Conservation (phyloP, 1,139 yeast genomes). For the Yamadazyma dushanensis region DNA sequence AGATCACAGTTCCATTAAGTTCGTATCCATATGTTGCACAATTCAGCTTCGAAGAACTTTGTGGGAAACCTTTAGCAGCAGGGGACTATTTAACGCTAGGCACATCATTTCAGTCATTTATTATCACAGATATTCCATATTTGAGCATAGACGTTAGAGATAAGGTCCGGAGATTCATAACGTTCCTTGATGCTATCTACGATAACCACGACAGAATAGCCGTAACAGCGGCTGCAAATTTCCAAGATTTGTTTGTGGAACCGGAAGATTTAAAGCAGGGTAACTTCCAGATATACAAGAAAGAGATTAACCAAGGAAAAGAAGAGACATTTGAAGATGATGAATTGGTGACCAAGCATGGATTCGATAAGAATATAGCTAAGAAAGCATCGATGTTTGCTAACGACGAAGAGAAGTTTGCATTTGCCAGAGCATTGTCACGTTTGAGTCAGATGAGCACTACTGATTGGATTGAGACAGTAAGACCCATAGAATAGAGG, state of each 20-base stretch:
- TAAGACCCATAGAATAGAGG: constrained; percentile 12
- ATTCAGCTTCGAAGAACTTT: constrained; percentile 79
- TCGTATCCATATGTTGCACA: constrained; percentile 84
- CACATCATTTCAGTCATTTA: constrained; percentile 69
- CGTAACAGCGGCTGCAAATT: constrained; percentile 84
- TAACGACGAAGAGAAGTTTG: constrained; percentile 91
- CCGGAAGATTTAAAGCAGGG: constrained; percentile 64
- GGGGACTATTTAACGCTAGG: constrained; percentile 92
- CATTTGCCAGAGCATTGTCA: constrained; percentile 91
- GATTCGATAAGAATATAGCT: constrained; percentile 73
- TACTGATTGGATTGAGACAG: constrained; percentile 77
- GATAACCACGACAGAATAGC: constrained; percentile 86
- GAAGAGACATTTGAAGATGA: constrained; percentile 55
- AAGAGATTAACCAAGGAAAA: constrained; percentile 32
- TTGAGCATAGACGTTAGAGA: constrained; percentile 78
- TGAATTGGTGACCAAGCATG: constrained; percentile 66
- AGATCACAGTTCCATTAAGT: constrained; percentile 70
- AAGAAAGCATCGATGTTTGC: constrained; percentile 78
- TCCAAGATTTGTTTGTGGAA: constrained; percentile 81
- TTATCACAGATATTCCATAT: constrained; percentile 89
- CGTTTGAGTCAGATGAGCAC: constrained; percentile 93
- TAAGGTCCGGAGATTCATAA: constrained; percentile 84
- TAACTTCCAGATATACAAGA: constrained; percentile 50
- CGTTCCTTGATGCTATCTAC: constrained; percentile 92
- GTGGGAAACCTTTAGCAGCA: constrained; percentile 89